Evolutionary conservation across 768 basidiomycete species (phyloP), one percentile per base, ranked within the genome.

Genomic region (Chlorophyllum brunneum): DNA sequence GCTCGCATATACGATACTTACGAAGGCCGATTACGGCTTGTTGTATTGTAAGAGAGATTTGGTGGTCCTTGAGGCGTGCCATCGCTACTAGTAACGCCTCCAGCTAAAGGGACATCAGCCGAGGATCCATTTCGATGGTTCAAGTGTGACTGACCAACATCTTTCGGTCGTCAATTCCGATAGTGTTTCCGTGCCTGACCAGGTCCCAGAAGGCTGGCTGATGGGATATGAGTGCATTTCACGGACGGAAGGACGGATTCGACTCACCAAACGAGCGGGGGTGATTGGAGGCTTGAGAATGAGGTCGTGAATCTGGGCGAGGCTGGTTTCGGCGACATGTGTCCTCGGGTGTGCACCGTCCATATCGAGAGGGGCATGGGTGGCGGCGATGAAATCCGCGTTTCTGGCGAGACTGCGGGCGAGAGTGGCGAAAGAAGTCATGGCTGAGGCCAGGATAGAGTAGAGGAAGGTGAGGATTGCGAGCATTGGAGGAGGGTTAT

Each of bases 11-110:
- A 36, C 33, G 51, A 20, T 30, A 72, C 85, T 61, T 62, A 88
- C 87, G 70, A 42, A 83, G 65, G 49, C 68, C 70, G 38, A 88
- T 81, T 50, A 80, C 70, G 48, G 67, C 51, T 43, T 77, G 65
- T 59, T 88, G 78, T 10, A 83, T 59, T 53, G 68, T 65, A 44
- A 57, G 55, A 18, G 76, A 71, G 3, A 70, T 18, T 4, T 51
- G 34, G 2, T 54, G 50, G 30, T 66, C 58, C 54, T 70, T 52
- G 53, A 78, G 68, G 15, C 75, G 74, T 2, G 88, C 73, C 83
- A 89, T 84, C 27, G 81, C 56, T 16, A 73, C 68, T 43, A 90
- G 63, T 6, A 81, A 54, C 39, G 79, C 77, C 66, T 90, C 88
- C 27, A 89, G 78, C 85, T 86, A 51, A n/a, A 4, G 27, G 2